Evolutionary conservation across 1,284 basidiomycete species (phyloP).

Genomic region (Cryptococcus sp.): DNA sequence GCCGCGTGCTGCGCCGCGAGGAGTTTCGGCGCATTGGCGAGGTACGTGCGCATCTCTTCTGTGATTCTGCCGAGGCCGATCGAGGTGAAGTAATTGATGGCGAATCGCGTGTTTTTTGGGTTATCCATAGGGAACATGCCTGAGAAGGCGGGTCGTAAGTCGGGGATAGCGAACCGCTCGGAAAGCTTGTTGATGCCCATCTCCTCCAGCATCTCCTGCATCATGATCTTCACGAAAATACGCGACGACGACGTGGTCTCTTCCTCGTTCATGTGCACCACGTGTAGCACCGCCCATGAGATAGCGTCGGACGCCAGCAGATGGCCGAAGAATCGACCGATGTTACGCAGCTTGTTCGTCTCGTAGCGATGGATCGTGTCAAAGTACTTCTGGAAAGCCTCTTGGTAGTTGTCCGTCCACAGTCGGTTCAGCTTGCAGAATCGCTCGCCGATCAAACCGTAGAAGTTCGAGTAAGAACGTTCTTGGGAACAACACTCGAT

Average conservation of each 20-base stretch:
- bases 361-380: constrained; percentile 98
- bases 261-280: constrained; percentile 93
- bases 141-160: constrained; percentile 70
- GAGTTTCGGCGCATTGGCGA: constrained; percentile 87
- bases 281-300: constrained; percentile 82
- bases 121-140: constrained; percentile 95
- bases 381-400: constrained; percentile 88
- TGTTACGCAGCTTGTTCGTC: constrained; percentile 95
- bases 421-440: constrained; percentile 93
- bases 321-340: constrained; percentile 94
- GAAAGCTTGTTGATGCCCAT: constrained; percentile 83
- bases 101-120: constrained; percentile 93
- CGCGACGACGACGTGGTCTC: constrained; percentile 94
- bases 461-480: constrained; percentile 93
- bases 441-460: constrained; percentile 91
- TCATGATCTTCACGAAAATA: constrained; percentile 97
- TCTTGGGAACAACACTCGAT: constrained; percentile 99
- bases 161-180: constrained; percentile 83
- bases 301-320: constrained; percentile 81
- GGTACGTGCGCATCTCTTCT: constrained; percentile 93
- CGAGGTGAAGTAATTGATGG: constrained; percentile 97
- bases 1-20: constrained; percentile 91
- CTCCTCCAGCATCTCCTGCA: constrained; percentile 90
- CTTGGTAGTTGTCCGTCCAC: constrained; percentile 87
- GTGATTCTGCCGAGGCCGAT: constrained; percentile 88